Conservation (phyloP, 225 moss, liverwort and hornwort genomes). For the Antitrichia curtipendula region DNA sequence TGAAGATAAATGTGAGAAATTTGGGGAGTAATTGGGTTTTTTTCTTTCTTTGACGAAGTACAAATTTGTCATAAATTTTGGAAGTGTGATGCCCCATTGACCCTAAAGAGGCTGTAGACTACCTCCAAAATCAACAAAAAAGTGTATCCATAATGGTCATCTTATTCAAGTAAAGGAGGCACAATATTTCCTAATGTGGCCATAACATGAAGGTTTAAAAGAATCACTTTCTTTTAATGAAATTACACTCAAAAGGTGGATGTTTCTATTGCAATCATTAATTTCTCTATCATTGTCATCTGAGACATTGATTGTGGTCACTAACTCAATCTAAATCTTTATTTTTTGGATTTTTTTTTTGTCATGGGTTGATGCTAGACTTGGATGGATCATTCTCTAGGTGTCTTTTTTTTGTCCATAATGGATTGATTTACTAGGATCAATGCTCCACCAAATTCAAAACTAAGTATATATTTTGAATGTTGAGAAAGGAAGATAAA, state of each 20-base stretch:
- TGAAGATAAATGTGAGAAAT: neutral
- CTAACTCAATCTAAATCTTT: neutral
- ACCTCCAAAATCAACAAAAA: neutral
- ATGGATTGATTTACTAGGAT: neutral
- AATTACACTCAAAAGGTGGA: neutral
- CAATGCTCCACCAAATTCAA: neutral
- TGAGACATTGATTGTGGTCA: neutral
- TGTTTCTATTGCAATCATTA: neutral
- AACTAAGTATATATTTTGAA: neutral
- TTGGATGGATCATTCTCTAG: neutral
- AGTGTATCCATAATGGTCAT: neutral
- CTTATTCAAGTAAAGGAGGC: fast-evolving
- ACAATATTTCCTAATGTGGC: neutral
- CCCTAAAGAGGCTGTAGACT: fast-evolving
- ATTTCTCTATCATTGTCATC: neutral
- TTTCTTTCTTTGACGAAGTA: neutral
- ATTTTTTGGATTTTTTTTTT: fast-evolving
- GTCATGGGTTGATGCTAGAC: fast-evolving
- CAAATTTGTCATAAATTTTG: neutral
- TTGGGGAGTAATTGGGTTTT: fast-evolving
- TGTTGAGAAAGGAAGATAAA: neutral
- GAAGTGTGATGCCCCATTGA: neutral
- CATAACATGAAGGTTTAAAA: neutral
- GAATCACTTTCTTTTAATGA: neutral
- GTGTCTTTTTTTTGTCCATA: fast-evolving